These are phyloP conservation scores for Cutaneotrichosporon mucoides DNA, from an alignment of 1,284 basidiomycete genomes.

Conservation along the genomic window DNA sequence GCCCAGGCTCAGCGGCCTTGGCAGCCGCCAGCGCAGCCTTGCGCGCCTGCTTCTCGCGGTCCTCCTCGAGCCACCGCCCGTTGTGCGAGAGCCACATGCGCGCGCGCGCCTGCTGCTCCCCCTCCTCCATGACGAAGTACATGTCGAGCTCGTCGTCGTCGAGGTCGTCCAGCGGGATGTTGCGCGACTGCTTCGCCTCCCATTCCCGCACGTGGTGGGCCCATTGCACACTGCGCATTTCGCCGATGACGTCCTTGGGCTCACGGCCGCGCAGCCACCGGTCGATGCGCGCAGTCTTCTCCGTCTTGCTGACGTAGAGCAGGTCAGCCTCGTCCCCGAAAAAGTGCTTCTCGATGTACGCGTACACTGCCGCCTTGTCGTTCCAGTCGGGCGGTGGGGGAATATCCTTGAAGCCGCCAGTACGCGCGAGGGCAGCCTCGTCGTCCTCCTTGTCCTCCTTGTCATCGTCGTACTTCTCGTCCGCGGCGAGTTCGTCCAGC, in stretches of 20 bases:
- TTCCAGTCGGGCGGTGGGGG: conserved; percentile 27
- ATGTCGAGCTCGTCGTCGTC: conserved; percentile 91
- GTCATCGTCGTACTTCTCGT: conserved; percentile 11
- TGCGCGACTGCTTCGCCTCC: conserved; percentile 33
- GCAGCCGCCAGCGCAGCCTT: conserved; percentile 21
- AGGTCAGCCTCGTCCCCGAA: conserved; percentile 33
- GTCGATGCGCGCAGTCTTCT: conserved; percentile 19
- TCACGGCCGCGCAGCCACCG: conserved; percentile 36
- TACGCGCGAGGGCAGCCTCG: not conserved
- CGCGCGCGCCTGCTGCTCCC: conserved; percentile 86
- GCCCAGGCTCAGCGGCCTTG: not conserved
- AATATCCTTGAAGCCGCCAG: conserved; percentile 15
- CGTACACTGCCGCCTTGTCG: conserved; percentile 29
- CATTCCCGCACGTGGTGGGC: conserved; percentile 37
- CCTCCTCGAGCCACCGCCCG: conserved; percentile 83
- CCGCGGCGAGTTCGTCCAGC: conserved; percentile 20
- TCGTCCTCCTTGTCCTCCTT: conserved; percentile 21
- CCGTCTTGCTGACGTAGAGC: conserved; percentile 21
- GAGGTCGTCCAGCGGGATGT: conserved; percentile 59
- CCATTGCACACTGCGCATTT: conserved; percentile 56
- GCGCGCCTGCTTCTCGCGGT: conserved; percentile 55
- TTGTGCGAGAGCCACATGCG: conserved; percentile 97
- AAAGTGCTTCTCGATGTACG: conserved; percentile 31
- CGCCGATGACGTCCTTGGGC: conserved; percentile 31
- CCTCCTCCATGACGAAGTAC: conserved; percentile 70